Percentiles rank a stretch among this genome's conserved stretches.
Evolutionary conservation across 83 land plant species (phyloP).

Genomic region (Picea abies): DNA sequence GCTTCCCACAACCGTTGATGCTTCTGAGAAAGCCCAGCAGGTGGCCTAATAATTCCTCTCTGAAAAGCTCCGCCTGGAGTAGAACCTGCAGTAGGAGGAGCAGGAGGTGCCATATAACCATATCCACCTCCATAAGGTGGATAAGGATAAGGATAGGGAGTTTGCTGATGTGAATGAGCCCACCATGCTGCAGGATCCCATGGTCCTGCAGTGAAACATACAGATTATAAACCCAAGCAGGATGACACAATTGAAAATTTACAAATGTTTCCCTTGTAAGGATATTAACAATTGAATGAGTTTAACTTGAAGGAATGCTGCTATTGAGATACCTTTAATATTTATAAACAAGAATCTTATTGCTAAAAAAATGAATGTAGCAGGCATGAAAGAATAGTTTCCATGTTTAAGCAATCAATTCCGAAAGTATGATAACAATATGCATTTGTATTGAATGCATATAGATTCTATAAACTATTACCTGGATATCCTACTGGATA

Average conservation of each 20-base stretch:
- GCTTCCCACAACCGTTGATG: conserved; percentile 39
- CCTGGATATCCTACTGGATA: conserved; percentile 38
- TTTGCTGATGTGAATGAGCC: conserved; percentile 25
- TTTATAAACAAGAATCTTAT: background rate
- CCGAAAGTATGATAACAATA: background rate
- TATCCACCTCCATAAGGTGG: conserved; percentile 26
- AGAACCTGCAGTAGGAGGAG: conserved; percentile 10
- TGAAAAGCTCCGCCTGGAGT: conserved; percentile 14
- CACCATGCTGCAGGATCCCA: conserved; percentile 33
- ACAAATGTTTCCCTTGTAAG: background rate
- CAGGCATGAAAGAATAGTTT: background rate
- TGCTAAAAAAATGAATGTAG: background rate
- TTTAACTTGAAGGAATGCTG: background rate
- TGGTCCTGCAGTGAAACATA: conserved; percentile 29
- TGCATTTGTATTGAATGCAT: background rate
- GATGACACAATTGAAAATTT: background rate
- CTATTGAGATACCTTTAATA: background rate
- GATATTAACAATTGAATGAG: background rate
- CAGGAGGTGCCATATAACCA: conserved; percentile 22
- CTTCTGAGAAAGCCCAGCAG: conserved; percentile 37
- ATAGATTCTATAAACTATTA: conserved; percentile 8
- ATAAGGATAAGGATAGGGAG: conserved; percentile 19
- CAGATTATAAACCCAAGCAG: background rate
- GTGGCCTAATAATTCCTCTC: conserved; percentile 31
- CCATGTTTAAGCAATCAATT: background rate